These are phyloP conservation scores for Eucalyptus guilfoylei DNA, from an alignment of 345 rosid species.

Conservation along the genomic window DNA sequence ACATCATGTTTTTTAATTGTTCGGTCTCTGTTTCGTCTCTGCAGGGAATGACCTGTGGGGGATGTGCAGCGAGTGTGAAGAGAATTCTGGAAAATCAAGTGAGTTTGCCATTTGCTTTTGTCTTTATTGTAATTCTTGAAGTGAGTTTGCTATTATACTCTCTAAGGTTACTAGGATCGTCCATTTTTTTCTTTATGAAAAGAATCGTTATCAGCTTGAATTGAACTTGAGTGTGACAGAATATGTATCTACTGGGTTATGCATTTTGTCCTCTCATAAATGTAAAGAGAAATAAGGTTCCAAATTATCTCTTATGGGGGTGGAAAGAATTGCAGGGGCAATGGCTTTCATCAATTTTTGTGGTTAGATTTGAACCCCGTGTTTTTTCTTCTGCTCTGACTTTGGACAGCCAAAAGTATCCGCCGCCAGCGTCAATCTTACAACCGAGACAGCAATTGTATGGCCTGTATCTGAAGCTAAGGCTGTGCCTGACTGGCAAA, in stretches of 20 bases:
- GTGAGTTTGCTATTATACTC: neutral
- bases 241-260: neutral
- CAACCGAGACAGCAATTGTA: constrained; percentile 87
- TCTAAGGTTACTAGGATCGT: neutral
- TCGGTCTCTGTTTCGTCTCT: neutral
- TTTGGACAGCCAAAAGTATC: constrained; percentile 78
- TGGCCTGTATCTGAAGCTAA: constrained; percentile 89
- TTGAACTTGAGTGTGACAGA: neutral
- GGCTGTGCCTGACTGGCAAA: constrained; percentile 62
- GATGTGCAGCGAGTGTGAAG: constrained; percentile 95
- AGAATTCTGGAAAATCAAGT: constrained; percentile 91
- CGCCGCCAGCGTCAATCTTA: constrained; percentile 78
- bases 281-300: neutral
- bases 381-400: neutral
- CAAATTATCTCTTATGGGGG: neutral
- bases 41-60: constrained; percentile 99
- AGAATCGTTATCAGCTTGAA: neutral
- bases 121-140: neutral
- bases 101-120: neutral
- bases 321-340: neutral
- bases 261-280: neutral
- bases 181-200: neutral
- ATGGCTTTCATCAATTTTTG: neutral
- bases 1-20: neutral
- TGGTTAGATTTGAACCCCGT: neutral